These are phyloP conservation scores for Sporothrix variecibatus DNA, from an alignment of 2,329 filamentous ascomycete genomes.

Conservation along the genomic window DNA sequence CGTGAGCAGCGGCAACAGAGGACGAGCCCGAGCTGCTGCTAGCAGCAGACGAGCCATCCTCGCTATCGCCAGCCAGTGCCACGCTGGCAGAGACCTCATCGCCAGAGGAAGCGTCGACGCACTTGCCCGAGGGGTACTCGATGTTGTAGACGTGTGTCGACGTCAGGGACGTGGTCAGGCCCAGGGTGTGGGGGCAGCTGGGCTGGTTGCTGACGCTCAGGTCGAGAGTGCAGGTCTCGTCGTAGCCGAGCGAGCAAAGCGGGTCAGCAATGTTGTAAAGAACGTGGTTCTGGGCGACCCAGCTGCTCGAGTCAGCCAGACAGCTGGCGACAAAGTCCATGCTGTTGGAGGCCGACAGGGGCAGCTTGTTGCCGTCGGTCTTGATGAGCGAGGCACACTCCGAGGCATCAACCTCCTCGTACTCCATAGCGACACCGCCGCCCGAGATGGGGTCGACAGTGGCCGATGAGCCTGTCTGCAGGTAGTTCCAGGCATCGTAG, in stretches of 20 bases:
- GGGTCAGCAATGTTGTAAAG: slow-evolving; percentile 57
- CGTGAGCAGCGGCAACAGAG: not conserved
- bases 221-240: slow-evolving; percentile 52
- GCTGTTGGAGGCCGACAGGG: slow-evolving; percentile 58
- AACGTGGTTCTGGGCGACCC: slow-evolving; percentile 54
- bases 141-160: slow-evolving; percentile 53
- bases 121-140: slow-evolving; percentile 51
- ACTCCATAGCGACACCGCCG: slow-evolving; percentile 55
- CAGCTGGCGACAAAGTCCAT: slow-evolving; percentile 57
- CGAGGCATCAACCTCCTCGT: slow-evolving; percentile 49
- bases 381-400: slow-evolving; percentile 55
- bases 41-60: not conserved
- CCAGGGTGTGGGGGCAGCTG: slow-evolving; percentile 50
- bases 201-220: slow-evolving; percentile 51
- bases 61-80: slow-evolving; percentile 6
- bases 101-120: slow-evolving; percentile 40
- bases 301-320: slow-evolving; percentile 46
- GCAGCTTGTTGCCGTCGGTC: slow-evolving; percentile 52
- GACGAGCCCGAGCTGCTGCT: not conserved
- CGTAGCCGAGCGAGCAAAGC: slow-evolving; percentile 51
- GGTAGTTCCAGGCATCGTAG: slow-evolving; percentile 64
- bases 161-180: slow-evolving; percentile 41
- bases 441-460: slow-evolving; percentile 48
- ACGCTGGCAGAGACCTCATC: slow-evolving; percentile 27
- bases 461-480: slow-evolving; percentile 53